Evolutionary conservation across 177 flowering plant genomes (phyloP), one percentile per base, ranked within the genome.

Genomic region (Vitis hybrid): DNA sequence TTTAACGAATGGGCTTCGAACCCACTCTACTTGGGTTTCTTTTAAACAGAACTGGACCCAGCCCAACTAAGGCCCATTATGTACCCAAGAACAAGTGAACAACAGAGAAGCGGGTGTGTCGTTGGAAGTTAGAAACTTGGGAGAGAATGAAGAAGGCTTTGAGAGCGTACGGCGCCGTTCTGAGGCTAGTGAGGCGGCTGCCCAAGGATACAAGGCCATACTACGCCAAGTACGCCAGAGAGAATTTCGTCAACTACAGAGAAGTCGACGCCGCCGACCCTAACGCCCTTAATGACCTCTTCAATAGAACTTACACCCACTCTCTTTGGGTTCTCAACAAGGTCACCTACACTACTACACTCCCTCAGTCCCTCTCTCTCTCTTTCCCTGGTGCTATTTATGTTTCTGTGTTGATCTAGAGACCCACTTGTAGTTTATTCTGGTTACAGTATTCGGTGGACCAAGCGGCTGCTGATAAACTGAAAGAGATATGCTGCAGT

Each of bases 231-330:
- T 88, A 82, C 84, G 89, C 84, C 3, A 79, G 96, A 60, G 98
- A 94, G 66, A 94, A 94, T 79, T 90, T 92, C 86, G 96, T 89
- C 74, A 94, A 92, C 74, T 94, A 90, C 84, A 70, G 93, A 76
- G 93, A 90, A 3, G 84, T 87, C 52, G 96, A 91, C 19, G 48
- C 80, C 59, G 39, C 54, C 26, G 93, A 90, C 60, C 5, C 83
- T 60, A 66, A 67, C 0, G 68, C 85, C 76, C 78, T 94, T 14
- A 72, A 83, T 26, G 96, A 92, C 59, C 91, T 94, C 79, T 84
- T 92, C 78, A 73, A 65, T 11, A 81, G 98, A 23, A 77, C 94
- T 62, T 92, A 89, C 72, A 80, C 81, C 48, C 98, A 92, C 70
- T 81, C 92, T 65, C 45, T 86, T 56, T 94, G 98, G 98, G 89